Evolutionary conservation across 192 early-diverging fungal species (phyloP), one percentile per base, ranked within the genome.

Genomic region (Coemansia sp.): DNA sequence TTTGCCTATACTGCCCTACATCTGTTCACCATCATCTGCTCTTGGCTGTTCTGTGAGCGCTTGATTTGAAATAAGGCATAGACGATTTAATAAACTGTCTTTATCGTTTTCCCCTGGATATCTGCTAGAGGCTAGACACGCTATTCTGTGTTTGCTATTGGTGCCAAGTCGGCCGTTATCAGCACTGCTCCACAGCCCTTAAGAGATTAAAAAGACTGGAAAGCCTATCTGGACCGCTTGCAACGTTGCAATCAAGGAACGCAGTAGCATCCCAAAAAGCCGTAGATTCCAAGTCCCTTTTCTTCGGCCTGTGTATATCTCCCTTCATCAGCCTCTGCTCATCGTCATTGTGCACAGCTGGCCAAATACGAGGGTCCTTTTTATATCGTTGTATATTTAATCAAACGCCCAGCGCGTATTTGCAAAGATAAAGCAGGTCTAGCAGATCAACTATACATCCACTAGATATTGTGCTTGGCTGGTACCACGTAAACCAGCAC

Each of bases 141-240:
- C 21, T 54, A 32, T 54, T 12, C 52, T 11, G 52, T 10, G 52
- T 54, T 26, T 54, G 52, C 15, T 26, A 23, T 3, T 26, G 23
- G 21, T 15, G 26, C 52, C 52, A 26, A 54, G 15, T 23, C 21
- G 6, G 52, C 26, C 23, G 26, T 26, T 15, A 54, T 54, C 23
- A 26, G 52, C 15, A 15, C 48, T 8, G 48, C 16, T 54, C 23
- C 23, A 26, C 7, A 54, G 21, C 23, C 52, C 52, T 54, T n/a
- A 54, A 54, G 52, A 23, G 52, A 54, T 21, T 23, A 54, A 54
- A 54, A 54, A 54, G 50, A 53, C 50, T 6, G 23, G 19, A 53
- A 53, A 53, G 52, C 21, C 52, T 54, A 54, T 54, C 52, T 9
- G 40, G 57, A 38, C 57, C 57, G 57, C 57, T 59, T 41, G 16